Evolutionary conservation across 2,329 filamentous ascomycete genomes (phyloP).

Genomic region (Beauveria sp.): DNA sequence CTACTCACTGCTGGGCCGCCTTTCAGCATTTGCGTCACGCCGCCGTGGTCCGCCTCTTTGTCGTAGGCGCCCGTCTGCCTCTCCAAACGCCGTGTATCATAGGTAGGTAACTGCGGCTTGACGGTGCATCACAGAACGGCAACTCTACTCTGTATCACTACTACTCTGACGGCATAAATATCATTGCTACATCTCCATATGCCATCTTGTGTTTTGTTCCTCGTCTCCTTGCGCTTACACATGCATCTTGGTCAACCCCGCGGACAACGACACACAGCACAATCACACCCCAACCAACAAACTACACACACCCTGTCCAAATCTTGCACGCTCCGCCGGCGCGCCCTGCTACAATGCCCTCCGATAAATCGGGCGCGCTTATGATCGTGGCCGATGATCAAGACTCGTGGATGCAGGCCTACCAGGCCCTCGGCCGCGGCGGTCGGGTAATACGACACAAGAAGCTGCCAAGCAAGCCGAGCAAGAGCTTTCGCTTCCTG

Average conservation of each 20-base stretch:
- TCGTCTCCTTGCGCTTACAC: background rate
- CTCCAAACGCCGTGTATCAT: slow-evolving; percentile 3
- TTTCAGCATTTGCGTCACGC: background rate
- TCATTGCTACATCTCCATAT: background rate
- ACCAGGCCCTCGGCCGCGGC: background rate
- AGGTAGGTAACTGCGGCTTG: background rate
- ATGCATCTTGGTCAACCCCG: background rate
- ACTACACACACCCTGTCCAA: background rate
- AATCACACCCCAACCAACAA: background rate
- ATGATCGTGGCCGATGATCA: background rate
- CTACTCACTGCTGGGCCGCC: background rate
- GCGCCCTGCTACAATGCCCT: background rate
- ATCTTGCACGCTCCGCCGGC: too few relatives aligned
- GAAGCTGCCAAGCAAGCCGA: slow-evolving; percentile 19
- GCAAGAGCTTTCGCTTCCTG: slow-evolving; percentile 19
- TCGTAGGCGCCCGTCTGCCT: background rate
- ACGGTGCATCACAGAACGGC: background rate
- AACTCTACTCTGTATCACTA: background rate
- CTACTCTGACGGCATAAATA: background rate
- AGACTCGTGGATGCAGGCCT: background rate
- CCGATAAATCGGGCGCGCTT: background rate
- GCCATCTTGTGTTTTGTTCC: background rate
- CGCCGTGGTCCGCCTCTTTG: background rate
- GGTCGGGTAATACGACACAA: slow-evolving; percentile 11
- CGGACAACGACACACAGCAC: background rate